Evolutionary conservation across 345 rosid genomes (phyloP), one percentile per base, ranked within the genome.

Genomic region (Psidium friedrichsthalianum): DNA sequence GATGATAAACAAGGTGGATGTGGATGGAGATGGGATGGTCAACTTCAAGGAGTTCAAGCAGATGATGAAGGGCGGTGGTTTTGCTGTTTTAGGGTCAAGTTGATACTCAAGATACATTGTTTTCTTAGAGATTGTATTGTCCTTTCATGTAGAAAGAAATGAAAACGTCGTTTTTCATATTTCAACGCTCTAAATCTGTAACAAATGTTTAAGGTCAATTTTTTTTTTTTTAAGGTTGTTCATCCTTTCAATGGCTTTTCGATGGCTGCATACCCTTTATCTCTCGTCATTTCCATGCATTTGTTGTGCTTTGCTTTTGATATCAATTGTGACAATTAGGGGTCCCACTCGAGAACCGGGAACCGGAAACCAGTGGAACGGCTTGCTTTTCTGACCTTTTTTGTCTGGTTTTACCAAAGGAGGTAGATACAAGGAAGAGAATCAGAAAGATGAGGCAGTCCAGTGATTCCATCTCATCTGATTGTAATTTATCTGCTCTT

Each of bases 11-110:
- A 96, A 92, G 90, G 99, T 96, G 40, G 99, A 96, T 42, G 98
- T 89, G 32, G 99, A 97, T 87, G 99, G 99, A 61, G 99, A 96
- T 88, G 99, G 99, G 11, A 96, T 90, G 98, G 94, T 97, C 16
- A 88, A 95, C 86, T 95, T 87, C 85, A 91, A 89, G 49, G 99
- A 97, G 93, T 97, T 97, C 87, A 93, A 92, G 86, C 98, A 94
- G 86, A 97, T 96, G 99, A 97, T 95, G 96, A 94, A 94, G 88
- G 96, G 94, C 53, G 97, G 94, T 24, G 99, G 99, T 10, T 95
- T 97, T 84, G 96, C 99, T 58, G 98, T 98, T 27, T 86, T 97
- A 83, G 92, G 87, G 56, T 94, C 92, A 64, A 51, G 84, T 87
- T 89, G 86, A 91, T 61, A 83, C 56, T 22, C 20, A 8, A 81